Conservation (phyloP, 2,329 filamentous ascomycete genomes). For the Venturia aucupariae region DNA sequence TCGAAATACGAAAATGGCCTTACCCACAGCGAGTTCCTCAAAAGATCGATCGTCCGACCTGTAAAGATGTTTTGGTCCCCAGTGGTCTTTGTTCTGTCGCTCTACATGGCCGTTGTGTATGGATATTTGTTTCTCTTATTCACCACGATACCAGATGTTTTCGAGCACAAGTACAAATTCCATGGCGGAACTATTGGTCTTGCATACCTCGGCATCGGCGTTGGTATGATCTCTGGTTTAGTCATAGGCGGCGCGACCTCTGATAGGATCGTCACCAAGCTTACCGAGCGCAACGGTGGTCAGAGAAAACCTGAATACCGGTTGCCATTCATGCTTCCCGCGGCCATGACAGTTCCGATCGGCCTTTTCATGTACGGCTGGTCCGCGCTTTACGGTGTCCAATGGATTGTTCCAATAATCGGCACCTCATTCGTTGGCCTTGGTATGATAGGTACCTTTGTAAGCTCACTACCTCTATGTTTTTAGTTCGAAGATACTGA, state of each 20-base stretch:
- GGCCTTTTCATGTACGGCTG: constrained; percentile 31
- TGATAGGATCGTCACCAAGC: constrained; percentile 6
- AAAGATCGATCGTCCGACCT: constrained; percentile 34
- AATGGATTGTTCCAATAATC: constrained; percentile 29
- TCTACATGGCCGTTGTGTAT: constrained; percentile 32
- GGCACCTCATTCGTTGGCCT: constrained; percentile 28
- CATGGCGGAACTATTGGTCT: constrained; percentile 30
- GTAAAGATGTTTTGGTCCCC: constrained; percentile 29
- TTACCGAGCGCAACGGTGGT: constrained; percentile 3
- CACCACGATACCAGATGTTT: constrained; percentile 37
- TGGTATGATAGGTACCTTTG: constrained; percentile 27
- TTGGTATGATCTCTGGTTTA: constrained; percentile 30
- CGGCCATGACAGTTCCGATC: constrained; percentile 22
- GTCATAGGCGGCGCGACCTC: background rate
- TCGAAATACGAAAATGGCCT: constrained; percentile 33
- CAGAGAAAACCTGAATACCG: constrained; percentile 14
- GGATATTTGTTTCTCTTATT: constrained; percentile 35
- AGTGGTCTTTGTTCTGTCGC: constrained; percentile 27
- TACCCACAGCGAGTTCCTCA: constrained; percentile 30
- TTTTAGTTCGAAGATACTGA: background rate
- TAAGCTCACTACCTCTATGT: constrained; percentile 14
- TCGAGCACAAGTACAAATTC: constrained; percentile 32
- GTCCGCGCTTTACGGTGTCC: constrained; percentile 16
- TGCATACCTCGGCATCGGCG: constrained; percentile 32
- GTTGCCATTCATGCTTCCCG: constrained; percentile 9